Evolutionary conservation across 1,284 basidiomycete genomes (phyloP), one percentile per base, ranked within the genome.

Genomic region (Cryptococcus deneoformans): DNA sequence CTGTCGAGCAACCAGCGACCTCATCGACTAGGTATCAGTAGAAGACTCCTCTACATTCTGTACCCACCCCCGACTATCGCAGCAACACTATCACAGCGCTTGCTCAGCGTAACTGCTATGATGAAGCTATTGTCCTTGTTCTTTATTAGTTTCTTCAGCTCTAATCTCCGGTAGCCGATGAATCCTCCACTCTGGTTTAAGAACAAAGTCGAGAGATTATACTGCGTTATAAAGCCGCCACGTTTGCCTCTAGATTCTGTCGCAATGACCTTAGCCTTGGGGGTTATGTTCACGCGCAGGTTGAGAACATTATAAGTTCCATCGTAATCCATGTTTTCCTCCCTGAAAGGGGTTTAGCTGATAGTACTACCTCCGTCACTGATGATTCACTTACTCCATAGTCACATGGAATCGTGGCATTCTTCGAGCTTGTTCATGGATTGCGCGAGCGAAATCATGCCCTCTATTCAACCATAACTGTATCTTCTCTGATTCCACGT

Each of bases 1-100:
- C 60, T 1, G 42, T 54, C 3, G 55, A 37, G 39, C 71, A 66
- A 7, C 73, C 73, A 1, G 72, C 63, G 4, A 68, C 54, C 52
- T 74, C 71, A 35, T 76, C 72, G 14, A 73, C 72, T 74, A 50
- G 5, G 36, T 36, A 46, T 52, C 46, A 56, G 20, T 16, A 36
- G 35, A 16, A 9, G n/a, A 7, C 14, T 12, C 20, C 8, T n/a
- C 6, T 14, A 34, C 7, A 9, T 14, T 3, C 4, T 20, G 8
- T 36, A 51, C 52, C 43, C 48, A 60, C 55, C 54, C 45, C 39
- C 54, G 38, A 56, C 45, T 35, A 51, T 29, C 6, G 54, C 54
- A 6, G 54, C 48, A 8, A 60, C 39, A n/a, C 52, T 57, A 24
- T 58, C 57, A 20, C 57, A 58, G 6, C 53, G 47, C 45, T 38